Conservation (phyloP, 306 rosid genomes). For the Citrullus mucosospermus region DNA sequence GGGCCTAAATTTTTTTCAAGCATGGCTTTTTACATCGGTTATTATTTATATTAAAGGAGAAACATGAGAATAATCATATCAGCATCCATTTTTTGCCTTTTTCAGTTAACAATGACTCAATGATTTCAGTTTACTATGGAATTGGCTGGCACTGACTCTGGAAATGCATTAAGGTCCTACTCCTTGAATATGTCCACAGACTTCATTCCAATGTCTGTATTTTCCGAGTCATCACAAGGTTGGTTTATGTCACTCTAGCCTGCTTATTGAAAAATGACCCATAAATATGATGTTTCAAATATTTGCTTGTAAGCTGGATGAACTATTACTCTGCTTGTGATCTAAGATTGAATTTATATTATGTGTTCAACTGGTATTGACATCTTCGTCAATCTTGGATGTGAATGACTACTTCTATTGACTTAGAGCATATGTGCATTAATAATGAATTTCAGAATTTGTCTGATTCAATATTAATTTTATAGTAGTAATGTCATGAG, state of each 20-base stretch:
- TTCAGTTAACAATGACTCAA: conserved; percentile 1
- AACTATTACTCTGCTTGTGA: background rate
- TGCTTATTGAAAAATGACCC: background rate
- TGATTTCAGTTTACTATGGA: conserved; percentile 70
- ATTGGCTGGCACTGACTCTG: conserved; percentile 60
- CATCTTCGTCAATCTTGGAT: background rate
- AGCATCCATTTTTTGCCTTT: background rate
- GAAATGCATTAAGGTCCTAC: conserved; percentile 39
- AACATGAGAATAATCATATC: background rate
- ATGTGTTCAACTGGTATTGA: background rate
- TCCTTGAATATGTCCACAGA: conserved; percentile 58
- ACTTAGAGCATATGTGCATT: background rate
- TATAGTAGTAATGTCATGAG: background rate
- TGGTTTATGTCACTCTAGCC: background rate
- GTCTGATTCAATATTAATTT: background rate
- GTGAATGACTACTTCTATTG: background rate
- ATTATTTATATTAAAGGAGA: background rate
- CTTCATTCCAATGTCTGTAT: conserved; percentile 62
- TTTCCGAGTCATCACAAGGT: conserved; percentile 76
- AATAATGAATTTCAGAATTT: background rate
- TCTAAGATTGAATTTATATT: background rate
- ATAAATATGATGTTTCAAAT: background rate
- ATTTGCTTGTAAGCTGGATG: background rate
- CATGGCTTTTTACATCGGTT: background rate
- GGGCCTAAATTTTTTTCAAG: background rate